Evolutionary conservation across 257 asterid genomes (phyloP), one percentile per base, ranked within the genome.

Genomic region (Lavandula angustifolia): DNA sequence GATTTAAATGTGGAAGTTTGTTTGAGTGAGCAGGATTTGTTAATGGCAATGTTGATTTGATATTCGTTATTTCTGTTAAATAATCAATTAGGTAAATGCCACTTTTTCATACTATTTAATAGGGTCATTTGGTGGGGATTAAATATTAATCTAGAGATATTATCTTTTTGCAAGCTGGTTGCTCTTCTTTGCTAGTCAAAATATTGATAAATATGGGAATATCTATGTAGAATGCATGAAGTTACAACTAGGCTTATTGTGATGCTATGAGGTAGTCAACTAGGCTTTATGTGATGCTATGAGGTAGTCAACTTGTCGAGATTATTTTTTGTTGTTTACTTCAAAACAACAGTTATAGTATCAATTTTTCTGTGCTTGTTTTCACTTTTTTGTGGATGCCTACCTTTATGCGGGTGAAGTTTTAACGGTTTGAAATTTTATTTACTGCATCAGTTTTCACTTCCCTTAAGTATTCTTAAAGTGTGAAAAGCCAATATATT

Each of bases 1-100:
- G 54, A 18, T 54, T 57, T 11, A 54, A 35, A 33, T 34, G 66
- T 64, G 67, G 49, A 14, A 63, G 58, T 52, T 68, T 63, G 52
- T 68, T 37, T 50, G 14, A 42, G 62, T 56, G 46, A 49, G 41
- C 6, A 54, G 54, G 60, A 53, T 34, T 60, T 38, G 46, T 44
- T 51, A 7, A 31, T 41, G 11, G 46, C 10, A 22, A 59, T 16
- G 13, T 52, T 41, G 54, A 53, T 49, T n/a, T 49, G 54, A 52
- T 62, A 34, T 57, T 7, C 35, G 9, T 42, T 54, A n/a, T 22
- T 22, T 22, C 27, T 22, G 27, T 22, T 2, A 22, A 22, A 22
- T 22, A 22, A 22, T 22, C 27, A 22, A 22, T 22, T 22, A 22
- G 27, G 27, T 22, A 22, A 1, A 22, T 22, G 27, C 1, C 27